Evolutionary conservation across 495 filamentous ascomycete species (phyloP).

Genomic region (Cercophora scortea): DNA sequence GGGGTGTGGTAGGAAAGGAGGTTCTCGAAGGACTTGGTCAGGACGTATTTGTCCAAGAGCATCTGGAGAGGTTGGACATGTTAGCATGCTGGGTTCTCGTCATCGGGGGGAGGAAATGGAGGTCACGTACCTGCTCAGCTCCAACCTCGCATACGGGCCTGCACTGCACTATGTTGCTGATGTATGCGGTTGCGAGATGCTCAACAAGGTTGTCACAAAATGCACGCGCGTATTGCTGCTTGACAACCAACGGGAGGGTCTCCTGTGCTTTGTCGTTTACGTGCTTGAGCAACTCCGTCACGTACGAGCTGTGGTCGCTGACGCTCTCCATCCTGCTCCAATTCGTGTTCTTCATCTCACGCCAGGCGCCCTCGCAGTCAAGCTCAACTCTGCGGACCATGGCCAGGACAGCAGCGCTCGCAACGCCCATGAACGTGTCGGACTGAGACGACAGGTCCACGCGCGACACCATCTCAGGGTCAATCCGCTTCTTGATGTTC

Average conservation of each 20-base stretch:
- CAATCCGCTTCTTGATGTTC: slow-evolving; percentile 85
- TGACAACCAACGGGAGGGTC: slow-evolving; percentile 70
- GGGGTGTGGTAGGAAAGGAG: slow-evolving; percentile 50
- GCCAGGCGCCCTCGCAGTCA: slow-evolving; percentile 78
- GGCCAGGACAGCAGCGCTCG: slow-evolving; percentile 74
- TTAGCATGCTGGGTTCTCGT: neutral
- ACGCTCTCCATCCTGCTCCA: slow-evolving; percentile 92
- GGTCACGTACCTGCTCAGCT: slow-evolving; percentile 69
- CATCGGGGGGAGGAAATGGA: neutral
- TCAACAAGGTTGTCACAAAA: slow-evolving; percentile 95
- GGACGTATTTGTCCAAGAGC: slow-evolving; percentile 87
- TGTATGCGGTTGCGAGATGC: slow-evolving; percentile 66
- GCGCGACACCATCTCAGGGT: slow-evolving; percentile 60
- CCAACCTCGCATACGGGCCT: slow-evolving; percentile 85
- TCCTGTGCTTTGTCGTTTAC: slow-evolving; percentile 63
- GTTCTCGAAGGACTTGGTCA: slow-evolving; percentile 73
- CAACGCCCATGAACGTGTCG: slow-evolving; percentile 92
- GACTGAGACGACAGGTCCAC: slow-evolving; percentile 89
- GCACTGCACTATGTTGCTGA: slow-evolving; percentile 79
- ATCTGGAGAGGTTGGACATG: slow-evolving; percentile 40
- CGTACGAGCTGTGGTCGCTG: slow-evolving; percentile 92
- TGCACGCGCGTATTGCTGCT: slow-evolving; percentile 87
- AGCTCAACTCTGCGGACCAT: slow-evolving; percentile 78
- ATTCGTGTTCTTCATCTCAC: slow-evolving; percentile 95
- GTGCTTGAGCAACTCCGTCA: slow-evolving; percentile 66